Base-by-base conservation (phyloP, 2,329 filamentous ascomycete genomes). In the Aspergillus thermomutatus region DNA sequence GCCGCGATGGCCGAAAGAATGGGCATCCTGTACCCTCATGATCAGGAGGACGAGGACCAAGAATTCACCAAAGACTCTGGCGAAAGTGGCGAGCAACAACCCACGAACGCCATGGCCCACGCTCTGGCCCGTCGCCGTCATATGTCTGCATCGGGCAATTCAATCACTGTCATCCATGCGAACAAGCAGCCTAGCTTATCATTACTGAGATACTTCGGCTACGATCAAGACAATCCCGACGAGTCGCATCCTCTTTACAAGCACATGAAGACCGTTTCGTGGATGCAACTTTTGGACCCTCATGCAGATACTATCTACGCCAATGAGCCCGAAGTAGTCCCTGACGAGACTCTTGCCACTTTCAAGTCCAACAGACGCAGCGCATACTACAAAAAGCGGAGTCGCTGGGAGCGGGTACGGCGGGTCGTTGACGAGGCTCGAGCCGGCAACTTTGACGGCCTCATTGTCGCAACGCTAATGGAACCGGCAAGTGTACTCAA, bases 1-100 rank as follows among this genome's bases (percentile, higher is more conserved):
- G 92, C 90, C 3, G 88, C 91, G 0, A 82, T 96, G 78, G 92
- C 92, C 0, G 92, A 97, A 76, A 84, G 90, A 59, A 93, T 96
- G 88, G 91, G 90, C 1, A 84, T 96, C 19, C 77, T 97, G 0
- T 84, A 91, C 64, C 77, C 79, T 5, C 64, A 64, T 5, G 64
- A 71, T n/a, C 53, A 61, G 9, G 64, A 66, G 7, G 60, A 62
- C 3, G 59, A 57, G 10, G 61, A 70, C 3, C 58, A 66, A 27
- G 63, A 61, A 40, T 50, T 51, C 8, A 55, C 56, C 31, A 51
- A 58, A 8, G 55, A 59, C 37, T 53, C 23, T 21, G 53, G 56
- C 25, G 51, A 49, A 28, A 28, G 50, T 59, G 58, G 59, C 56
- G 62, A 66, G 57, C 62, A 68, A 52, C 73, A 66, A 47, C 67